These are phyloP conservation scores for Aquanectria penicillioides DNA, from an alignment of 2,329 filamentous ascomycete species.

Conservation along the genomic window DNA sequence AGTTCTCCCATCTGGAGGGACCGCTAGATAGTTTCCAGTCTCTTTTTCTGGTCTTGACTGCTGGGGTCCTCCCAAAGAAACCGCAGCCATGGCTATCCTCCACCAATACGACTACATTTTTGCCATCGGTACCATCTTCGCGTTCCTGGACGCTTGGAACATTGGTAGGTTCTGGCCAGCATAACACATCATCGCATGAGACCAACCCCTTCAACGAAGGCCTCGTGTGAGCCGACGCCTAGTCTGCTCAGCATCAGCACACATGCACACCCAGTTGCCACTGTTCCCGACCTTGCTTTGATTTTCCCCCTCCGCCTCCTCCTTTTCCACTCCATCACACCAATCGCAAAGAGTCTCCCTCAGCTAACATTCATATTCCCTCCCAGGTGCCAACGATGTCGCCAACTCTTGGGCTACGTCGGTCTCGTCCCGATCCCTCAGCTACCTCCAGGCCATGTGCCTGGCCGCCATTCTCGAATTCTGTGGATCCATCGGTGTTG, in stretches of 20 bases:
- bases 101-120: slow-evolving; percentile 71
- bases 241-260: too few species aligned
- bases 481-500: slow-evolving; percentile 67
- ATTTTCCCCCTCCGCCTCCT: too few species aligned
- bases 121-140: slow-evolving; percentile 72
- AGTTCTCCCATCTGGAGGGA: background rate
- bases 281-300: too few species aligned
- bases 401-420: slow-evolving; percentile 82
- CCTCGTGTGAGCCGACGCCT: background rate
- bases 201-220: background rate
- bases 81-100: slow-evolving; percentile 36
- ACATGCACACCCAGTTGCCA: background rate
- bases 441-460: slow-evolving; percentile 68
- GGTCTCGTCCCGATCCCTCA: slow-evolving; percentile 74
- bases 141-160: slow-evolving; percentile 72
- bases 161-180: slow-evolving; percentile 56
- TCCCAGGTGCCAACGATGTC: slow-evolving; percentile 64
- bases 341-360: slow-evolving; percentile 28
- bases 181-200: background rate
- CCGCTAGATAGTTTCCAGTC: background rate
- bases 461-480: slow-evolving; percentile 70
- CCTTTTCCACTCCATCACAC: background rate
- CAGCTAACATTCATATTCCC: slow-evolving; percentile 44
- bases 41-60: background rate
- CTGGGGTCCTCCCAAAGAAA: background rate